These are phyloP conservation scores for Sporobolomyces pararoseus DNA, from an alignment of 768 basidiomycete genomes.

Conservation along the genomic window DNA sequence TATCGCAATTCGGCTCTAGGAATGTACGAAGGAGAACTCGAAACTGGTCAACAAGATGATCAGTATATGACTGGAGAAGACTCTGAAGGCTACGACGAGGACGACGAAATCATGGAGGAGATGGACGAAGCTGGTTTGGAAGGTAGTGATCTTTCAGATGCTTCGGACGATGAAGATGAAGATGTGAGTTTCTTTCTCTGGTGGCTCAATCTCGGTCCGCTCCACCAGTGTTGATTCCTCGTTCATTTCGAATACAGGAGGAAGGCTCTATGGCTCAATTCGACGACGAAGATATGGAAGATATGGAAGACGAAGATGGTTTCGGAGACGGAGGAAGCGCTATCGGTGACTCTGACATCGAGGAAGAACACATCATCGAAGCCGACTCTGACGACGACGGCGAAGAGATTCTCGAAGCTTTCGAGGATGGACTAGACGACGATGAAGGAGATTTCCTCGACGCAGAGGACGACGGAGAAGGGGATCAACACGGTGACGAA, in stretches of 20 bases:
- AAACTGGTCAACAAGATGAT: slow-evolving; percentile 45
- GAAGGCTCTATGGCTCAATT: slow-evolving; percentile 7
- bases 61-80: slow-evolving; percentile 41
- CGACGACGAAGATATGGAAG: slow-evolving; percentile 30
- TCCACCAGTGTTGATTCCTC: too few species aligned
- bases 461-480: slow-evolving; percentile 59
- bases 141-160: slow-evolving; percentile 29
- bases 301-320: slow-evolving; percentile 65
- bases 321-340: slow-evolving; percentile 59
- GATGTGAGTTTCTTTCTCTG: slow-evolving; percentile 9
- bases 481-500: slow-evolving; percentile 57
- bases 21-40: slow-evolving; percentile 58
- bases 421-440: slow-evolving; percentile 73
- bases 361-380: slow-evolving; percentile 39
- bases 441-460: slow-evolving; percentile 54
- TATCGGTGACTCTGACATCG: slow-evolving; percentile 17
- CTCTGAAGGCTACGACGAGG: slow-evolving; percentile 41
- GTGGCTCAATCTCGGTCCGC: too few species aligned
- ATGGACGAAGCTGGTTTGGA: slow-evolving; percentile 28
- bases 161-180: slow-evolving; percentile 32
- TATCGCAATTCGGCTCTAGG: slow-evolving; percentile 95
- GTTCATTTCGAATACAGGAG: neutral
- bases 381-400: slow-evolving; percentile 63
- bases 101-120: slow-evolving; percentile 44
- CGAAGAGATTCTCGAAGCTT: slow-evolving; percentile 70